Conservation (phyloP, 1,139 yeast genomes). For the Yarrowia galli region DNA sequence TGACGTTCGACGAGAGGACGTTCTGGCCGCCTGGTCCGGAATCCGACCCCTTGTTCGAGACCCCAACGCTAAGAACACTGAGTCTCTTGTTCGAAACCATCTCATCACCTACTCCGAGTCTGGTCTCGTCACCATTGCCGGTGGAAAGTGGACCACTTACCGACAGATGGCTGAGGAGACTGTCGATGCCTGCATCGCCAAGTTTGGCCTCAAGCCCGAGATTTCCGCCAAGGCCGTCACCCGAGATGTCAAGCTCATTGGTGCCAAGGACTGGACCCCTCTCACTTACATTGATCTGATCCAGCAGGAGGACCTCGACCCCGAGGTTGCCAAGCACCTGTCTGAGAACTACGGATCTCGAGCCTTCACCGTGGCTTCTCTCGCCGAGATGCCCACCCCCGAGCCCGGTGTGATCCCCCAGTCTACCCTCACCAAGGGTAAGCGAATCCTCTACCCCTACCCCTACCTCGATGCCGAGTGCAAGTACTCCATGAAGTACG, state of each 20-base stretch:
- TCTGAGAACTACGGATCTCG: slow-evolving; percentile 90
- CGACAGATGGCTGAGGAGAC: slow-evolving; percentile 98
- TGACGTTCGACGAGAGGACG: slow-evolving; percentile 89
- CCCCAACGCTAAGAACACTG: slow-evolving; percentile 69
- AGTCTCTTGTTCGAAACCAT: slow-evolving; percentile 91
- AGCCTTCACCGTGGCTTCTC: slow-evolving; percentile 70
- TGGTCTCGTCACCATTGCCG: slow-evolving; percentile 87
- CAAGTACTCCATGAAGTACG: slow-evolving; percentile 79
- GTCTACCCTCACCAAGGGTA: slow-evolving; percentile 49
- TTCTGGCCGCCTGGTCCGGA: slow-evolving; percentile 96
- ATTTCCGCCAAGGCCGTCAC: slow-evolving; percentile 65
- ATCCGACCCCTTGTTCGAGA: slow-evolving; percentile 93
- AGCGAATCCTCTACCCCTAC: slow-evolving; percentile 62
- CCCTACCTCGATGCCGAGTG: slow-evolving; percentile 95
- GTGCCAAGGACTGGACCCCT: slow-evolving; percentile 71
- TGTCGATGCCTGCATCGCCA: slow-evolving; percentile 72
- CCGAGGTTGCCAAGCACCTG: slow-evolving; percentile 80
- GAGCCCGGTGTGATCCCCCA: slow-evolving; percentile 49
- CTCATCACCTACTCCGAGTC: slow-evolving; percentile 73
- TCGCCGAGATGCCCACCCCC: slow-evolving; percentile 49
- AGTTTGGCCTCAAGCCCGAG: slow-evolving; percentile 54
- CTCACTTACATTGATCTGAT: slow-evolving; percentile 81
- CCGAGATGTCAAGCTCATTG: slow-evolving; percentile 68
- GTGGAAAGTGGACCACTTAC: slow-evolving; percentile 99
- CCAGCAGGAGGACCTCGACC: slow-evolving; percentile 70